Evolutionary conservation across 2,329 filamentous ascomycete genomes (phyloP), one percentile per base, ranked within the genome.

Genomic region (Pseudogymnoascus sp.): DNA sequence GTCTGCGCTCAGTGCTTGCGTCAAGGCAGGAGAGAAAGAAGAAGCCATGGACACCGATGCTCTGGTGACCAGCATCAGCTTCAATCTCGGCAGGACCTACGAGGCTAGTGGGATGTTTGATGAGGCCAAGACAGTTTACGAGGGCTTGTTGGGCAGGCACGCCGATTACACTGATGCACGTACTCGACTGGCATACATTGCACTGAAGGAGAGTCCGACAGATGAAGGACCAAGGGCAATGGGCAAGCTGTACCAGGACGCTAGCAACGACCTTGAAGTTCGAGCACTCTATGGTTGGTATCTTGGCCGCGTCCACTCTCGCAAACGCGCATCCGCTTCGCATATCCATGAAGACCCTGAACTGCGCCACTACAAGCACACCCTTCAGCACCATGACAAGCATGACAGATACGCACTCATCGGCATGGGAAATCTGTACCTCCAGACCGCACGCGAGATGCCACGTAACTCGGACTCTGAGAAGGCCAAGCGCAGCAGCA

Each of bases 401-500:
- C 94, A 99, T 73, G 94, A 99, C 73, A 84, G 91, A n/a, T 99
- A 99, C 74, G 91, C 94, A 4, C 80, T 99, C 28, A 92, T 95
- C 25, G 93, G 91, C 12, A 97, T 99, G 93, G 94, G 94, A 42
- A 99, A 99, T 73, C 79, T 99, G 6, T 76, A 73, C 88, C 82
- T 99, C 41, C 80, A 88, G 67, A 86, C 91, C 65, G 94, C 94
- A 8, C 86, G 94, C 68, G 95, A 99, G 74, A 97, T 97, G 92
- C 89, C 91, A 30, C 86, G 92, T 60, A 90, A 94, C 65, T 90
- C 90, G 0, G 94, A 97, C 7, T 82, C 86, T 64, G 93, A 99
- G 64, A 96, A 91, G 76, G 89, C 96, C 70, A 96, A 95, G 78
- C 87, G 92, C 61, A 89, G 88, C 63, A 90, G 89, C 68, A 88